Percentiles rank a stretch among this genome's conserved stretches.
Conservation (phyloP, 75 land plant species). For the Isoetes taiwanensis region DNA sequence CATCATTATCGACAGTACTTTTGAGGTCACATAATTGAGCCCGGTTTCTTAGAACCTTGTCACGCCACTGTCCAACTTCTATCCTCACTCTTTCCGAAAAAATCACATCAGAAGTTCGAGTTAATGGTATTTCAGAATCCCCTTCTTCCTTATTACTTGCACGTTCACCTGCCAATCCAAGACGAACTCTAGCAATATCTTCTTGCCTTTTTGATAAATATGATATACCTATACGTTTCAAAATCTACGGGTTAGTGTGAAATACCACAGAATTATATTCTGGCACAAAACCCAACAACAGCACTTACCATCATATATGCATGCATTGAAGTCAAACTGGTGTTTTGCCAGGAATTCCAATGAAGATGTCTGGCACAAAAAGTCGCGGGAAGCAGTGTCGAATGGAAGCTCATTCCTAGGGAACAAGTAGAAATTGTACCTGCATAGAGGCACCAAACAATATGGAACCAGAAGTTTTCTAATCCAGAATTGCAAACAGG, state of each 20-base stretch:
- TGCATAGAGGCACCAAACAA: slow-evolving; percentile 15
- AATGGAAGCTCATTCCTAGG: slow-evolving; percentile 59
- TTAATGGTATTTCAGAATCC: slow-evolving; percentile 23
- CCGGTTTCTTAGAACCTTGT: slow-evolving; percentile 22
- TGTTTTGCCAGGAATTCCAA: slow-evolving; percentile 55
- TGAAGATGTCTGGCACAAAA: slow-evolving; percentile 59
- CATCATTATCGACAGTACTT: neutral
- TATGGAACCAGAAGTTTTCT: neutral
- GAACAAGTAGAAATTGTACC: slow-evolving; percentile 84
- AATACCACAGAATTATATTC: neutral
- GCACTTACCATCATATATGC: slow-evolving; percentile 56
- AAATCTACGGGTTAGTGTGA: neutral
- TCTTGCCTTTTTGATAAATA: slow-evolving; percentile 86
- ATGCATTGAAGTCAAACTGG: slow-evolving; percentile 85
- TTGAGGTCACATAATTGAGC: too few species aligned
- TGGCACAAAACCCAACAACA: neutral
- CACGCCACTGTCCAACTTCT: slow-evolving; percentile 55
- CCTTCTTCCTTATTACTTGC: neutral
- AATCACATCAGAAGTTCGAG: slow-evolving; percentile 43
- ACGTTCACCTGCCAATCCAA: slow-evolving; percentile 5
- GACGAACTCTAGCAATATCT: slow-evolving; percentile 31
- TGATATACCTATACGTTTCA: slow-evolving; percentile 56
- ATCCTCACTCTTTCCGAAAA: slow-evolving; percentile 59
- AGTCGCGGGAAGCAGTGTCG: slow-evolving; percentile 40
- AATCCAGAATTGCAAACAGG: too few species aligned